Base-by-base conservation (phyloP, 371 early-diverging fungal species). In the Mortierella sp. region DNA sequence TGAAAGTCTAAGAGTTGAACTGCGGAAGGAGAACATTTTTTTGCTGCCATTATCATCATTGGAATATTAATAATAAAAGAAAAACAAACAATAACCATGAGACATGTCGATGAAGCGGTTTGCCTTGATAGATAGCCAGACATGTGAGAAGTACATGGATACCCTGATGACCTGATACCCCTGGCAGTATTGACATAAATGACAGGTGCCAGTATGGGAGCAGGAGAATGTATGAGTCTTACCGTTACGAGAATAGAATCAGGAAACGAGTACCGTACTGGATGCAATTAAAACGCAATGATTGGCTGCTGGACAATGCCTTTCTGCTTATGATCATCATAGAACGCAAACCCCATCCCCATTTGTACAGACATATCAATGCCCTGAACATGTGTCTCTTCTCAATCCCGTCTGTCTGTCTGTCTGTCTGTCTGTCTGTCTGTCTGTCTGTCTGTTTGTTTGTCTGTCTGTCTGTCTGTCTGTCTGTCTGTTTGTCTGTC, bases 41-140 rank as follows among this genome's bases (percentile, higher is more conserved):
- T 58, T 38, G 42, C 63, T 63, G 63, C 34, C 63, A 63, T 63
- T 31, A 63, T 63, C 63, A 60, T 28, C 28, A 60, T 31, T 60
- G 31, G 14, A 60, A 60, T 38, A 38, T 14, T 31, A 60, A 3
- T 60, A 60, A 60, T 60, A 60, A 60, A 60, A 60, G 60, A 14
- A 60, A 60, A 60, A 13, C 3, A n/a, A 28, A 5, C 26, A 13
- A 60, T 28, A 60, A 60, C 19, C 34, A 16, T 63, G 63, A 63
- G 31, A 63, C 63, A 63, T 63, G 38, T 34, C 19, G 63, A 34
- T 19, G 34, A 31, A 19, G 63, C 0, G 11, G 50, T 50, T 3
- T 14, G n/a, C 28, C 9, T 28, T 26, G 28, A 26, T 11, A n/a
- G 58, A 58, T 10, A 57, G 26, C 3, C 57, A n/a, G 14, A 28